A percentile compares a stretch with the other conserved stretches of the same genome.
phyloP scores from a whole-genome alignment of 1,284 basidiomycete genomes.

The Xanthoconium separans region DNA sequence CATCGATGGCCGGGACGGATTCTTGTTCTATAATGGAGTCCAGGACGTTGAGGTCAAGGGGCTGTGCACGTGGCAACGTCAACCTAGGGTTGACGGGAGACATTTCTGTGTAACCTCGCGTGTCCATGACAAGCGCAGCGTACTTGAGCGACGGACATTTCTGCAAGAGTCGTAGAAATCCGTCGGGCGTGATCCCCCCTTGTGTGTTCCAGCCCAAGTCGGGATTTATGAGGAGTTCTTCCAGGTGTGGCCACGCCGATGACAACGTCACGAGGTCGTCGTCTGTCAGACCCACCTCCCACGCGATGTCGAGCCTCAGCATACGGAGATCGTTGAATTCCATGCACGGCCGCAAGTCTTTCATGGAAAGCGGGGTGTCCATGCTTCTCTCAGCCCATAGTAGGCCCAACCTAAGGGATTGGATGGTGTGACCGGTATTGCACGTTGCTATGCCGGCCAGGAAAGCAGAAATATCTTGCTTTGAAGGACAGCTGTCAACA shows the following conservation, averaged over 20 bases:
- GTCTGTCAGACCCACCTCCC: neutral
- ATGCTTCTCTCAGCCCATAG: neutral
- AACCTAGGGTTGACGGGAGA: neutral
- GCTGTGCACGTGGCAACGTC: neutral
- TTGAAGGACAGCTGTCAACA: neutral
- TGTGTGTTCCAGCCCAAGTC: neutral
- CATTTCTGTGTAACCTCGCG: neutral
- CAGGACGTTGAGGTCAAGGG: neutral
- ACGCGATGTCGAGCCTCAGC: neutral
- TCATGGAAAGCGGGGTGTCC: neutral
- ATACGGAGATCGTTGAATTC: neutral
- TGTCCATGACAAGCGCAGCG: neutral
- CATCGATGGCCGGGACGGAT: neutral
- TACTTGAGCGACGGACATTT: neutral
- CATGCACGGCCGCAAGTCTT: neutral
- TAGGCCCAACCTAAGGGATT: neutral
- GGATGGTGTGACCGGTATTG: neutral
- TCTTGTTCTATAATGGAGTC: neutral
- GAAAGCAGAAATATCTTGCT: neutral
- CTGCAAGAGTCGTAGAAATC: neutral
- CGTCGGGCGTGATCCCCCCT: neutral
- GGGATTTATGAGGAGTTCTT: no score
- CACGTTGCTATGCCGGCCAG: neutral
- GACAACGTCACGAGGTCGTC: neutral
- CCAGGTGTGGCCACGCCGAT: neutral